Evolutionary conservation across 345 rosid genomes (phyloP), one percentile per base, ranked within the genome.

Genomic region (Camelina sativa): DNA sequence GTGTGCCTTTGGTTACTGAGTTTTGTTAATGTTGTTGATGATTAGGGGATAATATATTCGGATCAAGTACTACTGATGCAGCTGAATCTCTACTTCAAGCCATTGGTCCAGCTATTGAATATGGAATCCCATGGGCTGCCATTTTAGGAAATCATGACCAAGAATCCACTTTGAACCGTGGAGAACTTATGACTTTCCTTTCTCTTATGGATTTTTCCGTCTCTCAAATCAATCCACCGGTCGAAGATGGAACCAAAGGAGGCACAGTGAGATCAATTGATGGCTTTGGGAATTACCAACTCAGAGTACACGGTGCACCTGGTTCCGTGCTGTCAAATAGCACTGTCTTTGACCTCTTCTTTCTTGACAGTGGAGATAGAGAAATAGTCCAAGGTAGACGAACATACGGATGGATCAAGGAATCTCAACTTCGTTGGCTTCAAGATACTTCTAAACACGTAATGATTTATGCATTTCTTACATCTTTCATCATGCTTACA

Each of bases 61-160:
- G 98, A 69, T 32, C 86, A 13, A 91, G 94, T 72, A 81, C 94
- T 44, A 30, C 80, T 34, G 97, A 93, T 82, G 98, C 98, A 64
- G 97, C 98, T n/a, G 94, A 93, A 72, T 93, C 96, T 43, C 71
- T 93, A 32, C 64, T 88, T 62, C 20, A 74, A 77, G 97, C 89
- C 44, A 91, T 93, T 81, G 79, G 81, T 79, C 94, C 97, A 1
- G 92, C 89, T 32, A 81, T 84, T 76, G 88, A 86, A 47, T 84
- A 88, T 60, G 76, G 86, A 71, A 69, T 93, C 79, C 98, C 98
- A 22, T 93, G 98, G 97, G 96, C 98, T 2, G 95, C 96, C 37
- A 65, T 93, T 75, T 81, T 93, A 47, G 98, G 98, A 73, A 93
- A 93, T 12, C 98, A 93, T 82, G 98, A 93, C 79, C 98, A 91